phyloP scores from a whole-genome alignment of 768 basidiomycete species.

The Bullera alba region DNA sequence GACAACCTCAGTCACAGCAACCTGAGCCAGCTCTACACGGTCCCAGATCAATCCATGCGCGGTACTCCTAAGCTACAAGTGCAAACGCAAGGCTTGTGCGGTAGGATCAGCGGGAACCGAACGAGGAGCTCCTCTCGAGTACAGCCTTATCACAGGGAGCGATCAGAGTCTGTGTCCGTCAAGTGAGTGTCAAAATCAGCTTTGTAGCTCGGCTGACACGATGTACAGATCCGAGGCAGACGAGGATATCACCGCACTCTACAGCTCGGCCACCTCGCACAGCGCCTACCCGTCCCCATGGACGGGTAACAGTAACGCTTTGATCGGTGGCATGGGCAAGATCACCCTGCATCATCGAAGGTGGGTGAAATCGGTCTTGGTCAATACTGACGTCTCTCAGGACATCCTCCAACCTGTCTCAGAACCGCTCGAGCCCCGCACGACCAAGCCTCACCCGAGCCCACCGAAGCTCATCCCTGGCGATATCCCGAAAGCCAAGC shows the following conservation, averaged over 20 bases:
- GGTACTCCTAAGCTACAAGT: no score
- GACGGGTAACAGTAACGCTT: background rate
- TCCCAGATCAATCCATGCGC: no score
- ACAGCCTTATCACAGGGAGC: constrained; percentile 18
- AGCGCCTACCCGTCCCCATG: background rate
- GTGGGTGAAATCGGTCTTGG: background rate
- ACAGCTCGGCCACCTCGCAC: background rate
- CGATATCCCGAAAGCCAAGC: no score
- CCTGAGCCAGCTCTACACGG: no score
- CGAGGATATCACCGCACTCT: background rate
- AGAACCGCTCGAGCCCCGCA: constrained; percentile 1
- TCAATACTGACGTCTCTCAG: background rate
- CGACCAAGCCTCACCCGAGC: constrained; percentile 18
- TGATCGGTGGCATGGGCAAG: constrained; percentile 10
- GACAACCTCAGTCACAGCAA: no score
- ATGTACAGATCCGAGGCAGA: background rate
- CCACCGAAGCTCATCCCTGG: constrained; percentile 9
- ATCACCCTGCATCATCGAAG: constrained; percentile 24
- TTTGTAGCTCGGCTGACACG: background rate
- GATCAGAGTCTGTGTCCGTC: constrained; percentile 20
- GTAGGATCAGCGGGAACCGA: no score
- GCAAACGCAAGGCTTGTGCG: no score
- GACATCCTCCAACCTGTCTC: constrained; percentile 8
- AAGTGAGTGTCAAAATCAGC: constrained; percentile 15
- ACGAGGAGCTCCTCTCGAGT: constrained; percentile 17